Evolutionary conservation across 2,329 filamentous ascomycete genomes (phyloP), one percentile per base, ranked within the genome.

Genomic region (Penicillium psychrosexuale): DNA sequence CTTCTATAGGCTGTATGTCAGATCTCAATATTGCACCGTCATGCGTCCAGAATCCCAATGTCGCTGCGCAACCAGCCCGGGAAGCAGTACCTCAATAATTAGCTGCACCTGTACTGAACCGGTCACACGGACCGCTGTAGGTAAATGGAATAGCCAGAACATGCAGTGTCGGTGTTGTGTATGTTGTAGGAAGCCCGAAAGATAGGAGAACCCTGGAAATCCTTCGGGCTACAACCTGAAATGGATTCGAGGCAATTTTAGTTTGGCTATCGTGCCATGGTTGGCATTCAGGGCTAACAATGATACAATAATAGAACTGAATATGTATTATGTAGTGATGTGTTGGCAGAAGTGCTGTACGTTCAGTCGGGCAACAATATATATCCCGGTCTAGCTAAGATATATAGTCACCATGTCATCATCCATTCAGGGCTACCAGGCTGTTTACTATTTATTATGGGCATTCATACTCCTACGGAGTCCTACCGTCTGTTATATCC

Each of bases 291-390:
- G 52, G 42, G 19, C 48, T 46, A 52, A 5, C 22, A 24, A 27
- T 13, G 17, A 13, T 15, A n/a, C 5, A 48, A 12, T 13, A 38
- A 30, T 38, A 28, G 3, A 24, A 36, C 19, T 45, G 52, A 38
- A 45, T 19, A 19, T 19, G 19, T 19, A 19, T 19, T 44, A 37
- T 47, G 22, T 31, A 43, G 11, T 56, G 61, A 62, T 64, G 62
- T 46, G 62, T 48, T 65, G 62, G 62, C 62, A 58, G 38, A 38
- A 13, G 6, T 11, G 11, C 9, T 22, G 33, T 27, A 39, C 6
- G 34, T 11, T 11, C 13, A n/a, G 47, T 59, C 55, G 52, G 59
- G 57, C 61, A 59, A 37, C 56, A 47, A 59, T 30, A 24, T 47
- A 47, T 52, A 46, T 46, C 12, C 24, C 8, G 2, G 13, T 22